Evolutionary conservation across 2,329 filamentous ascomycete species (phyloP), one percentile per base, ranked within the genome.

Genomic region (Clarireedia paspali): DNA sequence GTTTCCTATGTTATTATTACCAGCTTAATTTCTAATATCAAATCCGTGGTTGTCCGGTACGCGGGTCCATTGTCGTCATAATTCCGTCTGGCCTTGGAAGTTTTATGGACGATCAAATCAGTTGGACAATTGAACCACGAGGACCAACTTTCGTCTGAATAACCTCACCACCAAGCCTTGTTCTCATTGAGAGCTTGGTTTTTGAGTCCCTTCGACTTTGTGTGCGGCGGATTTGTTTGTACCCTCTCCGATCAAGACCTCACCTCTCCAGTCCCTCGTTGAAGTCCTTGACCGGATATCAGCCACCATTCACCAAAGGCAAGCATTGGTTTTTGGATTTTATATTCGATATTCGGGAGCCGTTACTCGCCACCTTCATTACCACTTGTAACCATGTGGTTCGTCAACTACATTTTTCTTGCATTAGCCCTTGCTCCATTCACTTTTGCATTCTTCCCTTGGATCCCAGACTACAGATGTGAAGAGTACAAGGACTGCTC

Each of bases 11-110:
- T 34, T 34, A 9, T 59, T 51, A 56, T 47, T 40, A 46, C 58
- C 55, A 58, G 52, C 57, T 59, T 67, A 66, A 65, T 64, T 17
- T 40, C 61, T 66, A 63, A 66, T 59, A 55, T 47, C 40, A 56
- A 51, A 36, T 40, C 50, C 42, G 47, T 60, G 30, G 46, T 61
- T 63, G 62, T 65, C 62, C 53, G 59, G 62, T 57, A 63, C 63
- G 63, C 62, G 49, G 48, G 26, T 40, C 45, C 36, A 12, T 34
- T 38, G 15, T 55, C 27, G 26, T 7, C 26, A 26, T n/a, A 30
- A 17, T 9, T 47, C 38, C 44, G 39, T 39, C 20, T 17, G 23
- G 38, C 30, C 44, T 27, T 42, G 30, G 30, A 34, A 34, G 30
- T 34, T 34, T 9, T 34, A 9, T 34, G 30, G 30, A 49, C 10